Percentiles rank a stretch among this genome's conserved stretches.
These are phyloP conservation scores for Diaporthe sp. DNA, from an alignment of 2,329 filamentous ascomycete genomes.

Conservation along the genomic window DNA sequence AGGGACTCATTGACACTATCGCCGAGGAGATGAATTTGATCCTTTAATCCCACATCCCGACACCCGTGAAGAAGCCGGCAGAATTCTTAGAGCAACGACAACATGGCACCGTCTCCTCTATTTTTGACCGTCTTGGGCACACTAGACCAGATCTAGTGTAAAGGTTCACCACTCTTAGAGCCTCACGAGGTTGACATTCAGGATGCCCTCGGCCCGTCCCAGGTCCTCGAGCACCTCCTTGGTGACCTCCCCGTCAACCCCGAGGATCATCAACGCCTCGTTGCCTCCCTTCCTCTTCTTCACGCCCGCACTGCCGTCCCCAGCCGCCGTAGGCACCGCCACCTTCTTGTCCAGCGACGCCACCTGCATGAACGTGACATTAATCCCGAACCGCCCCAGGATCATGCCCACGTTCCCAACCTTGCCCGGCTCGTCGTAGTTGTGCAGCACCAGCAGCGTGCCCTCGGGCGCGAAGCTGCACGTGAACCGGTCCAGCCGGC, in stretches of 20 bases:
- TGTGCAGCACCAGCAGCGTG: conserved; percentile 80
- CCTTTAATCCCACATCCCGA: not conserved
- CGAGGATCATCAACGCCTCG: conserved; percentile 86
- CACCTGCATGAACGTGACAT: conserved; percentile 85
- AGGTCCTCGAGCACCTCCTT: conserved; percentile 64
- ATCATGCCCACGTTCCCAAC: conserved; percentile 82
- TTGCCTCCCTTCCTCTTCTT: conserved; percentile 52
- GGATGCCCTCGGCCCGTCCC: conserved; percentile 60
- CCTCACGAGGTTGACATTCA: conserved; percentile 64
- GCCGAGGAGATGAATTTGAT: not conserved
- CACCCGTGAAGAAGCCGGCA: too few relatives aligned
- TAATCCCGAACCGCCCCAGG: conserved; percentile 76
- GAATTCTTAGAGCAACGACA: not conserved
- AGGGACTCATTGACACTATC: not conserved
- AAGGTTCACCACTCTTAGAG: conserved; percentile 42
- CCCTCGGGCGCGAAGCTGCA: conserved; percentile 80
- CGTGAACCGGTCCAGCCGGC: conserved; percentile 77
- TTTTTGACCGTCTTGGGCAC: not conserved
- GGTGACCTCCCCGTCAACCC: conserved; percentile 74
- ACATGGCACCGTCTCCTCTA: not conserved
- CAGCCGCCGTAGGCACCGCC: conserved; percentile 35
- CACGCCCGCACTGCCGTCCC: conserved; percentile 38
- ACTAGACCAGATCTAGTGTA: not conserved
- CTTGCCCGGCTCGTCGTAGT: conserved; percentile 85
- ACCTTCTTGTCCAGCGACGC: conserved; percentile 59